phyloP scores from a whole-genome alignment of 2,329 filamentous ascomycete genomes.

The Aureobasidium sp. region DNA sequence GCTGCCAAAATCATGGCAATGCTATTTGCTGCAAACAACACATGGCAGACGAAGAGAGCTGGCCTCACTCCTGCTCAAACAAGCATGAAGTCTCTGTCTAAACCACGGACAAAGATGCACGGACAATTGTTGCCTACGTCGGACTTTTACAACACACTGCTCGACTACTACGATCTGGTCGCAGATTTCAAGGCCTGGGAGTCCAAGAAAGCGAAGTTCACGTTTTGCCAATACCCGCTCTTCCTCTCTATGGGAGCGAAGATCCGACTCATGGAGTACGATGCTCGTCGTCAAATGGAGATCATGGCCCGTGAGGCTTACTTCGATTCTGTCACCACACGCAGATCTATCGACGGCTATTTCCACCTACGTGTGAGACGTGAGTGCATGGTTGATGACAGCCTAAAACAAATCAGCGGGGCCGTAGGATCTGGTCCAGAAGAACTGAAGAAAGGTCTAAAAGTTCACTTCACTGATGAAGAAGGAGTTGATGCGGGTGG shows the following conservation, averaged over 20 bases:
- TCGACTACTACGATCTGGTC: conserved; percentile 81
- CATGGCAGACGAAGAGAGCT: conserved; percentile 24
- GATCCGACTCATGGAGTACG: conserved; percentile 81
- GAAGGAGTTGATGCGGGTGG: conserved; percentile 89
- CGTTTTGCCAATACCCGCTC: conserved; percentile 89
- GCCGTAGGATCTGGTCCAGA: conserved; percentile 73
- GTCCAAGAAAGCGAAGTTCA: conserved; percentile 63
- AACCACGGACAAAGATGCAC: conserved; percentile 41
- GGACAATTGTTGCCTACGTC: conserved; percentile 70
- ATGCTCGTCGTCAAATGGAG: conserved; percentile 83
- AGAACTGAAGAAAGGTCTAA: conserved; percentile 83
- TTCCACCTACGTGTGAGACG: conserved; percentile 70
- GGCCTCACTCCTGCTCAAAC: conserved; percentile 15
- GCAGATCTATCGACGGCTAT: conserved; percentile 61
- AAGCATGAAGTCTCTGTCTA: conserved; percentile 21
- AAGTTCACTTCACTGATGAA: conserved; percentile 79
- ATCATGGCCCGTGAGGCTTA: conserved; percentile 82
- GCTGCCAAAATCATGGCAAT: conserved; percentile 73
- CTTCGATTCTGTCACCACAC: conserved; percentile 78
- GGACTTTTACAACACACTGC: conserved; percentile 79
- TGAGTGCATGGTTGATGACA: conserved; percentile 84
- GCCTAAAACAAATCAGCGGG: conserved; percentile 75
- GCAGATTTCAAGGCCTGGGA: conserved; percentile 88
- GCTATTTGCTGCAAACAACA: conserved; percentile 74
- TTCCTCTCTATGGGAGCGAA: conserved; percentile 89